Base-by-base conservation (phyloP, 306 rosid species). In the Vicia villosa region DNA sequence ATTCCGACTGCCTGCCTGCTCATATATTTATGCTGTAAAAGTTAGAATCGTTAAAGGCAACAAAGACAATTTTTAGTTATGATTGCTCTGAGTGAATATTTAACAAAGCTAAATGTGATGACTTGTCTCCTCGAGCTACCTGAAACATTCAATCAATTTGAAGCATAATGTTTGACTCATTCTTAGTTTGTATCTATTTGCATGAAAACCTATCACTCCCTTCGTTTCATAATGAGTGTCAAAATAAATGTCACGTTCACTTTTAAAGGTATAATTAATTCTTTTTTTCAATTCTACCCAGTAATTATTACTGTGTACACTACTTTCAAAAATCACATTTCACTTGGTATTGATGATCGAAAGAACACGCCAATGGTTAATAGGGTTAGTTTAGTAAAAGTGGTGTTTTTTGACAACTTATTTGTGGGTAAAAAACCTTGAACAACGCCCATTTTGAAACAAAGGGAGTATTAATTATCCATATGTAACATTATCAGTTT, bases 1-100 rank as follows among this genome's bases (percentile, higher is more conserved):
- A 73, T 83, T 87, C 75, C 89, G 84, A 74, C 83, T 92, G 65
- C 98, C 97, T 78, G 83, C 85, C 98, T 94, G 94, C 76, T 78
- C 65, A 76, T 51, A 80, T 45, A 70, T 57, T 80, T 72, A 82
- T 72, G 36, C 13, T 49, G 73, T 74, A 80, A 80, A 83, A 69
- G 66, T 68, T 69, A 58, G 73, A 76, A 79, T 66, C 74, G 41
- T 70, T 19, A 36, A 43, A 77, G 49, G 41, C 15, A 54, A 43
- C 14, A 45, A 64, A 43, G 65, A 34, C 36, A 69, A 30, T 7
- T 49, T 68, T 50, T 50, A 47, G 17, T 50, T 73, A 70, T 9
- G 51, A 46, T 3, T 8, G 21, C 63, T 20, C 46, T 24, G 28
- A 16, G 45, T 1, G 13, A 64, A 37, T 16, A 15, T 20, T 54